Conservation (phyloP, 148 eudicot species). For the Silene uniflora region DNA sequence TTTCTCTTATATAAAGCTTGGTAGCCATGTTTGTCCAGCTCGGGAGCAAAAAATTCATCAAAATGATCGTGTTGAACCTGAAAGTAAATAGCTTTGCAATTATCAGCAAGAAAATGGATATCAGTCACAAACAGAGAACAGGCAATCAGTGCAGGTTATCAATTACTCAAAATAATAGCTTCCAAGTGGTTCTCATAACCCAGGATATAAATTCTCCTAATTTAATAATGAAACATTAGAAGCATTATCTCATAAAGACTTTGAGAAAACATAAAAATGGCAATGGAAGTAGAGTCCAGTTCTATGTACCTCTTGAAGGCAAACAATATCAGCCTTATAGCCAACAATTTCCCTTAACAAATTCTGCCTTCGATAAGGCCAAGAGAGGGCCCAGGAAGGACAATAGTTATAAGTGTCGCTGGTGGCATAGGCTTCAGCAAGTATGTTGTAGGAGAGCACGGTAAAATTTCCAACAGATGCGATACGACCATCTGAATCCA, state of each 20-base stretch:
- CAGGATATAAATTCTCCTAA: not conserved
- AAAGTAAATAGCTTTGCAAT: constrained; percentile 28
- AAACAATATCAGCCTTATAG: constrained; percentile 88
- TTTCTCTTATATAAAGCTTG: constrained; percentile 85
- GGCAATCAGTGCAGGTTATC: not conserved
- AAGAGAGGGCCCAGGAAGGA: constrained; percentile 97
- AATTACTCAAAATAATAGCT: not conserved
- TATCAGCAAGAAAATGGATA: constrained; percentile 21
- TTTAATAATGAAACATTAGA: not conserved
- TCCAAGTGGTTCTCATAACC: not conserved
- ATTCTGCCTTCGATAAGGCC: constrained; percentile 96
- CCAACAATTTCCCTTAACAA: constrained; percentile 92
- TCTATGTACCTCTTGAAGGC: constrained; percentile 91
- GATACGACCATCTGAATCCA: constrained; percentile 59
- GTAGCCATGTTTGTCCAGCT: constrained; percentile 96
- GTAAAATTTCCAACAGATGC: constrained; percentile 70
- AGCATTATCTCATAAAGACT: not conserved
- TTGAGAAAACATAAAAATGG: not conserved
- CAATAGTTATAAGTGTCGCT: constrained; percentile 80
- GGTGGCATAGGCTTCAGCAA: constrained; percentile 76
- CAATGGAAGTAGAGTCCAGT: constrained; percentile 6
- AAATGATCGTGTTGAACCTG: constrained; percentile 97
- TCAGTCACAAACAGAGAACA: not conserved
- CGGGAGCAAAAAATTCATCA: constrained; percentile 91
- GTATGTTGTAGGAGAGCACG: constrained; percentile 91